Conservation (phyloP, 2,329 filamentous ascomycete species). For the Colletotrichum somersetense region DNA sequence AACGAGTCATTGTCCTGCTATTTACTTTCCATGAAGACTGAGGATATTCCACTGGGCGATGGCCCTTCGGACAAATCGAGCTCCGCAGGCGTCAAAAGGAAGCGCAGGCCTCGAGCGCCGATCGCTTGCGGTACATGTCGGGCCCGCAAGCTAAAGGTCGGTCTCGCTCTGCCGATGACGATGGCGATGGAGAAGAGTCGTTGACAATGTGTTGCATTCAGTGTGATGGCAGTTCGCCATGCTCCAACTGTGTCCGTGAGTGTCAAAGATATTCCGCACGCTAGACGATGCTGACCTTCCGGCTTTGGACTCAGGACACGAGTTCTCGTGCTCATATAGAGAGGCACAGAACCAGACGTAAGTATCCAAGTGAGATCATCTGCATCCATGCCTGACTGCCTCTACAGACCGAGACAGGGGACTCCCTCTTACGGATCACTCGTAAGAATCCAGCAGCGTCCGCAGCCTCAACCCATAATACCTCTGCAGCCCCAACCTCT, state of each 20-base stretch:
- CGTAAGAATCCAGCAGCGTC: slow-evolving; percentile 23
- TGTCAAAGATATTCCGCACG: background rate
- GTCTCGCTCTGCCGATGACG: background rate
- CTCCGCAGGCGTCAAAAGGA: slow-evolving; percentile 33
- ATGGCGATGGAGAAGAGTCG: background rate
- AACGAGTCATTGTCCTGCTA: no score
- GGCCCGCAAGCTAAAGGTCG: slow-evolving; percentile 40
- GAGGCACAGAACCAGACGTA: slow-evolving; percentile 24
- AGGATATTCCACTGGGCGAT: background rate
- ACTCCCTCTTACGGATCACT: slow-evolving; percentile 6
- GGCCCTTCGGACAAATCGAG: slow-evolving; percentile 24
- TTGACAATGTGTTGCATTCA: slow-evolving; percentile 1
- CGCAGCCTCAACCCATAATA: background rate
- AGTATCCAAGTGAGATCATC: background rate
- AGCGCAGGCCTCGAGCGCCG: slow-evolving; percentile 35
- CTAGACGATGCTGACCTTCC: background rate
- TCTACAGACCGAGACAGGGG: background rate
- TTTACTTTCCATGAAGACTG: slow-evolving; percentile 26
- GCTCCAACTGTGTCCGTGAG: slow-evolving; percentile 40
- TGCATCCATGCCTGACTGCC: background rate
- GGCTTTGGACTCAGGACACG: slow-evolving; percentile 7
- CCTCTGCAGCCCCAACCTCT: background rate
- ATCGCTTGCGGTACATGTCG: slow-evolving; percentile 39
- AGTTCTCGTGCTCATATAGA: slow-evolving; percentile 38
- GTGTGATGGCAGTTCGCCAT: slow-evolving; percentile 39